phyloP scores from a whole-genome alignment of 208 protist genomes.

The Giardia duodenalis region DNA sequence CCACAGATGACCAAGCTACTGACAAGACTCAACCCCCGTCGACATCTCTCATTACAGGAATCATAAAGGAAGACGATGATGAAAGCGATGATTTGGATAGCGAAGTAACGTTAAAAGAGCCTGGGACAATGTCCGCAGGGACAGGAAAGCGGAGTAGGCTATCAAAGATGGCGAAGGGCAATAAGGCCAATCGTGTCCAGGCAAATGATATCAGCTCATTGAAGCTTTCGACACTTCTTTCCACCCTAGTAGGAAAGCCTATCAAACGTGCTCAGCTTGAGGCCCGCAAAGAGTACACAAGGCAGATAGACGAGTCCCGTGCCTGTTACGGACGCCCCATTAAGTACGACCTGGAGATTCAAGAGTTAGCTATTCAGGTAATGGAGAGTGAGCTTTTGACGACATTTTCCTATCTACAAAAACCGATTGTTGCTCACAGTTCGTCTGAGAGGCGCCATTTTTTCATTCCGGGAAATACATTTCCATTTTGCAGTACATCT shows the following conservation, averaged over 20 bases:
- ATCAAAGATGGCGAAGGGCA: background rate
- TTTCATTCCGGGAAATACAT: background rate
- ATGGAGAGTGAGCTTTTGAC: background rate
- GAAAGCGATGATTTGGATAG: background rate
- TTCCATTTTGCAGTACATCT: background rate
- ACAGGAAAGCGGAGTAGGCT: too few relatives aligned
- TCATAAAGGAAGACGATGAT: background rate
- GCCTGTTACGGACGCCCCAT: background rate
- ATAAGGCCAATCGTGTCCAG: background rate
- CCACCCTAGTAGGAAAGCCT: background rate
- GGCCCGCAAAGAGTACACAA: background rate
- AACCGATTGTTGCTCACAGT: background rate
- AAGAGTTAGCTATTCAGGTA: background rate
- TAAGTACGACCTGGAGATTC: background rate
- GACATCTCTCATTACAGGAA: too few relatives aligned
- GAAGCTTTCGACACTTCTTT: background rate
- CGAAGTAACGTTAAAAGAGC: too few relatives aligned
- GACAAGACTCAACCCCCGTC: too few relatives aligned
- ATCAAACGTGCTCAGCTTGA: background rate
- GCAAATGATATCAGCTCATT: background rate
- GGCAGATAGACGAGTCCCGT: background rate
- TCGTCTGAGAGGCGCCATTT: background rate
- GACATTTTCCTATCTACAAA: background rate
- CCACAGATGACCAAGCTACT: too few relatives aligned
- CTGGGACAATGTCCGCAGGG: too few relatives aligned